Base-by-base conservation (phyloP, 2,329 filamentous ascomycete species). In the Neofusicoccum sp. region DNA sequence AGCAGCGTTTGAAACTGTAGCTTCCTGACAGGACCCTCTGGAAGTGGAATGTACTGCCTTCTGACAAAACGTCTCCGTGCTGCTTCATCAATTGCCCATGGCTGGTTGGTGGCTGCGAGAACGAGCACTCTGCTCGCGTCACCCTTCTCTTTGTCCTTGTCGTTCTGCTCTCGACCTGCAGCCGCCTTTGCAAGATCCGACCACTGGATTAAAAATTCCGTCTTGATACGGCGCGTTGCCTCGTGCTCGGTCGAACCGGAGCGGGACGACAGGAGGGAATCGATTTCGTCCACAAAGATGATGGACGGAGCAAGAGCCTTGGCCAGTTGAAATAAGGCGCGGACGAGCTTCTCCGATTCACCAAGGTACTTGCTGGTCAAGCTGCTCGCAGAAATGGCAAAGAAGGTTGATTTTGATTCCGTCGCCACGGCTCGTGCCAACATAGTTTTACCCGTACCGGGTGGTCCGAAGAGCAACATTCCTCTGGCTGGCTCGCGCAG, bases 391-490 rank as follows among this genome's bases (percentile, higher is more conserved):
- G 93, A 97, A 62, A 99, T 97, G 12, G 93, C 96, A 78, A 99
- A 98, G 78, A 98, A 99, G 0, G 96, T 96, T 9, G 92, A 96
- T 70, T 88, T 90, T 1, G 92, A 96, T 76, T 99, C 95, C 0
- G 95, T 98, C 1, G 95, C 95, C 0, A 98, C 94, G 7, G 92
- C 93, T 67, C 95, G 87, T 8, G 95, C 95, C 41, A 99, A 82
- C 95, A 99, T 99, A 0, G 95, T 99, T 77, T 99, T 99, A 59
- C 95, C 95, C 0, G 95, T 99, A n/a, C 95, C 95, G 0, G 95
- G 95, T 1, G 95, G 95, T 0, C 95, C 95, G 73, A 99, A 99
- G 1, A 99, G 83, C 1, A 99, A 83, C 92, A 99, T 98, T 5
- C 95, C 95, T 64, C 93, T 84, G 12, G 95, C 94, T 22, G 95